These are phyloP conservation scores for Penicillium roqueforti DNA, from an alignment of 495 filamentous ascomycete species.

Conservation along the genomic window DNA sequence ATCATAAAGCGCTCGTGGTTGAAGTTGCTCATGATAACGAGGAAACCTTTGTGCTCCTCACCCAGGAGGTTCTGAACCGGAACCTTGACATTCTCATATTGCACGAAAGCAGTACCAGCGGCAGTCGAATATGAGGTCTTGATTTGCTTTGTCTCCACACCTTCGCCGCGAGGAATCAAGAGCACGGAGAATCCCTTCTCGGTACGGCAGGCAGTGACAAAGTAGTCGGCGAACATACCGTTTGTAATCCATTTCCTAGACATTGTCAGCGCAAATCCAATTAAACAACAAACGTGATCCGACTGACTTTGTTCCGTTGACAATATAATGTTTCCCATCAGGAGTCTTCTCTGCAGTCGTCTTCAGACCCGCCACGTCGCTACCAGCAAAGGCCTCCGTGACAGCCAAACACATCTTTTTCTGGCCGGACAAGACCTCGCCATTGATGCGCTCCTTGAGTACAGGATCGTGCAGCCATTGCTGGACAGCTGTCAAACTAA, in stretches of 20 bases:
- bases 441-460: constrained; percentile 60
- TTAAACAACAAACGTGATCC: background rate
- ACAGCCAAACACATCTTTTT: constrained; percentile 88
- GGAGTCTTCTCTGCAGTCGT: constrained; percentile 78
- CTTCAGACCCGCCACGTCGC: constrained; percentile 77
- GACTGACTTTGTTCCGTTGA: constrained; percentile 73
- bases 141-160: constrained; percentile 70
- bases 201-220: constrained; percentile 76
- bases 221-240: constrained; percentile 79
- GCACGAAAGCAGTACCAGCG: constrained; percentile 75
- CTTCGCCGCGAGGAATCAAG: constrained; percentile 66
- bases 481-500: constrained; percentile 75
- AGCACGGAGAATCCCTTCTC: constrained; percentile 79
- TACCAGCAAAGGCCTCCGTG: constrained; percentile 85
- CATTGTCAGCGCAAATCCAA: background rate
- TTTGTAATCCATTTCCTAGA: constrained; percentile 85
- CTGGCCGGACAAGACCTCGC: constrained; percentile 72
- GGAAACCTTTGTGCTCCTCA: constrained; percentile 81
- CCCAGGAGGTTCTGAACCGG: constrained; percentile 75
- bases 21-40: constrained; percentile 85
- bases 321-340: constrained; percentile 79
- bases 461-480: constrained; percentile 68
- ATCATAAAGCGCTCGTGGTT: constrained; percentile 78
- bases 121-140: constrained; percentile 82
- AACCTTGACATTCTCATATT: constrained; percentile 84